phyloP scores from a whole-genome alignment of 306 rosid species.

The Psophocarpus tetragonolobus region DNA sequence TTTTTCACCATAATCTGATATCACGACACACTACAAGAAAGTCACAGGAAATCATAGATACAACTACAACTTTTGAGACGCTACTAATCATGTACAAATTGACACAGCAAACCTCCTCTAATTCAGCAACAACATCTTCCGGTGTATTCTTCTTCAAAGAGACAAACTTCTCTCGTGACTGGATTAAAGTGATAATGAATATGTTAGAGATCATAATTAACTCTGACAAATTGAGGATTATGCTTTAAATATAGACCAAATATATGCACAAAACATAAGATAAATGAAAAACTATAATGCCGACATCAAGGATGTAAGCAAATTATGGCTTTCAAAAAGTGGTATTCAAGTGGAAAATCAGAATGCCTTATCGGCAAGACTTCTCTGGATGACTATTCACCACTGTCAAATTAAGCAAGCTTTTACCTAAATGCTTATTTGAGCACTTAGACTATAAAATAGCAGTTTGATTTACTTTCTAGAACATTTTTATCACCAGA shows the following conservation, averaged over 20 bases:
- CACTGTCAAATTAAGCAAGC: slow-evolving; percentile 17
- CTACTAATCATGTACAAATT: slow-evolving; percentile 32
- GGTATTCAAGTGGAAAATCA: background rate
- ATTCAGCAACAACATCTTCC: slow-evolving; percentile 77
- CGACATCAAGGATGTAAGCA: slow-evolving; percentile 23
- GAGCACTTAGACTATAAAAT: background rate
- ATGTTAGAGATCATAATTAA: slow-evolving; percentile 26
- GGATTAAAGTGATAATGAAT: slow-evolving; percentile 29
- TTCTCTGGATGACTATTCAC: slow-evolving; percentile 6
- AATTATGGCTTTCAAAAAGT: slow-evolving; percentile 12
- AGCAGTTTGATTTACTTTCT: background rate
- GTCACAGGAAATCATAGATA: background rate
- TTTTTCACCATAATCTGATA: slow-evolving; percentile 8
- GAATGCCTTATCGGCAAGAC: background rate
- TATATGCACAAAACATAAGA: slow-evolving; percentile 7
- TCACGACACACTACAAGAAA: slow-evolving; percentile 6
- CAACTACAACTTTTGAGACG: slow-evolving; percentile 3
- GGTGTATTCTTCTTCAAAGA: slow-evolving; percentile 91
- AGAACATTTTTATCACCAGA: background rate
- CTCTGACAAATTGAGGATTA: slow-evolving; percentile 5
- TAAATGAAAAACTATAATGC: background rate
- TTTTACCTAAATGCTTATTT: background rate
- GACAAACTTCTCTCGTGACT: slow-evolving; percentile 94
- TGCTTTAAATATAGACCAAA: slow-evolving; percentile 21
- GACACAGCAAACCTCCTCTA: slow-evolving; percentile 78